Evolutionary conservation across 2,329 filamentous ascomycete species (phyloP), one percentile per base, ranked within the genome.

Genomic region (Helotiales sp.): DNA sequence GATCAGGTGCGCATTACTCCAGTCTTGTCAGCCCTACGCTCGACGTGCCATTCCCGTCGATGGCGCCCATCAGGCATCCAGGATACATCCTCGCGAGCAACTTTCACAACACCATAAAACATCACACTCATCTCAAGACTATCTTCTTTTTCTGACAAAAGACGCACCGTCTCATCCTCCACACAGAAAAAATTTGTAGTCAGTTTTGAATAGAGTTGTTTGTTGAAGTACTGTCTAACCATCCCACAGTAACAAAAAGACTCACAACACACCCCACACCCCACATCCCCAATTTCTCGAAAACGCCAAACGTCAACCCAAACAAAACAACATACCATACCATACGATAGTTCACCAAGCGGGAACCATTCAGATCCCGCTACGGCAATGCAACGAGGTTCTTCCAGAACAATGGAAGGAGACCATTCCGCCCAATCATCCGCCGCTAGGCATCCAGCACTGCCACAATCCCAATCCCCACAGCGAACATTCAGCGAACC

Each of bases 21-120:
- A 34, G 49, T 30, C 40, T 49, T 28, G 54, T 68, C 66, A 68
- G 63, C 66, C 63, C 66, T 68, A 69, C 37, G 22, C 30, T 57
- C 37, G 37, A 49, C 15, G 32, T 57, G 60, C 54, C 32, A 60
- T 63, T 34, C 43, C 57, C 45, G 26, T 40, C 43, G 26, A 22
- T 13, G n/a, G 52, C 26, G n/a, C n/a, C n/a, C 7, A 45, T 13
- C 37, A 60, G 57, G 57, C 57, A 60, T 32, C 57, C 57, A 60
- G 34, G n/a, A 58, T 24, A 22, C 40, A 26, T 43, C 28, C 20
- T 20, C 55, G 17, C 28, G 28, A 55, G 13, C 50, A 59, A 24
- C 32, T 28, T 52, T 28, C 37, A 52, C 32, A 43, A 22, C 54
- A 59, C 17, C 52, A 43, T 63, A 63, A 63, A 67, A 50, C 40